Evolutionary conservation across 345 rosid genomes (phyloP), one percentile per base, ranked within the genome.

Genomic region (Carallia brachiata): DNA sequence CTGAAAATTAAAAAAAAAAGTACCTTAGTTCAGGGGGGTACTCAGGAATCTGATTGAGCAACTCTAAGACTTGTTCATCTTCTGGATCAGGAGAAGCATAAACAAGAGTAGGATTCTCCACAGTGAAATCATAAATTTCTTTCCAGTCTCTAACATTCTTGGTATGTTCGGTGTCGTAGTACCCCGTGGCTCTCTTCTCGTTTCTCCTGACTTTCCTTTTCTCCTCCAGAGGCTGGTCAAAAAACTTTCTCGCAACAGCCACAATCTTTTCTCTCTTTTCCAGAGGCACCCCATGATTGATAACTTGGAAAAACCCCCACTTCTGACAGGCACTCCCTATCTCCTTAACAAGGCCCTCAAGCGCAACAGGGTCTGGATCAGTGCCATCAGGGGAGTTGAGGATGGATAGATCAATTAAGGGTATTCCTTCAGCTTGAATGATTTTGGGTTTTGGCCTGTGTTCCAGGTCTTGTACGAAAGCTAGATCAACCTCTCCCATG

Each of bases 101-200:
- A 6, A 70, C 62, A 6, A 69, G 16, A 12, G 71, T 71, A 44
- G 78, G 82, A 4, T 62, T 34, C 0, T 53, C 7, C 5, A 66
- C 60, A 30, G 30, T 53, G 36, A 75, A 65, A 72, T 81, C 85
- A 70, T 77, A 79, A 16, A 84, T 80, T 55, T 81, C 85, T 71
- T 79, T 84, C 88, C 86, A 82, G 52, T 84, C 88, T 70, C 85
- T 78, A 57, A 84, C 86, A 63, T 84, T 84, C 72, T 84, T 84
- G 31, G 85, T 81, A 61, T 75, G 79, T 73, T 81, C 88, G 5
- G 34, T n/a, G 0, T 84, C 85, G 31, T 75, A 73, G 31, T 81
- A 84, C 17, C 88, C 85, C 60, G 69, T 0, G 27, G 53, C 65
- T 7, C 13, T 52, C 67, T 47, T 65, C 50, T 79, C 85, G 18